Conservation (phyloP, 2,329 filamentous ascomycete species). For the Daldinia sp. region DNA sequence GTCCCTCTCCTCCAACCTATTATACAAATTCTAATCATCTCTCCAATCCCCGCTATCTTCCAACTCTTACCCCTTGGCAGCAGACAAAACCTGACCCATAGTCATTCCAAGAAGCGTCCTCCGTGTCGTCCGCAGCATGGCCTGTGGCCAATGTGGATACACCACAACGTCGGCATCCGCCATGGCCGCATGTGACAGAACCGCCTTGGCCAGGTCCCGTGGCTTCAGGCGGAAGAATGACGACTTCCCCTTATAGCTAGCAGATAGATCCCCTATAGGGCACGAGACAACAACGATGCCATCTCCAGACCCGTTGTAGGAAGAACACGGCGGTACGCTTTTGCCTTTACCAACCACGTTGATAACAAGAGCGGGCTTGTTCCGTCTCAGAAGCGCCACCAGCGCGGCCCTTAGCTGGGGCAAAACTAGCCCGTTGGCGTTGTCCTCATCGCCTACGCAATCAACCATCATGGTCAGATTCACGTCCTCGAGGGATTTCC, state of each 20-base stretch:
- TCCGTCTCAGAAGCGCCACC: constrained; percentile 33
- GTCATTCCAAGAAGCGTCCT: constrained; percentile 1
- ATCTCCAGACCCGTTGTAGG: neutral
- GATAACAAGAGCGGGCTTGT: constrained; percentile 34
- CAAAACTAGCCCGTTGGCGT: constrained; percentile 20
- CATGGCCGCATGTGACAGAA: constrained; percentile 8
- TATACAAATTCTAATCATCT: too few relatives aligned
- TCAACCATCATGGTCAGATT: constrained; percentile 60
- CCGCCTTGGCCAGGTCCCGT: constrained; percentile 4
- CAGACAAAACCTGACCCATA: neutral
- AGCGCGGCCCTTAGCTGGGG: constrained; percentile 33
- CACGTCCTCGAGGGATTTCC: constrained; percentile 40
- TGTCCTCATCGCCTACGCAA: constrained; percentile 49
- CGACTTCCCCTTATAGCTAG: neutral
- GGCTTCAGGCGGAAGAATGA: constrained; percentile 6
- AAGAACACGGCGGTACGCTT: neutral
- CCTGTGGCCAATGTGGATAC: constrained; percentile 21
- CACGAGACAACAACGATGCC: constrained; percentile 12
- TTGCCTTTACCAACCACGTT: constrained; percentile 22
- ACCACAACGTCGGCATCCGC: neutral
- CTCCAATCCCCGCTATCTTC: neutral
- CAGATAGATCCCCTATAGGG: neutral
- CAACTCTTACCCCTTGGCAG: neutral
- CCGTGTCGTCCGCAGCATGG: neutral
- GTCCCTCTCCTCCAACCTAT: too few relatives aligned